Evolutionary conservation across 257 asterid genomes (phyloP).

Genomic region (Jacaranda copaia): DNA sequence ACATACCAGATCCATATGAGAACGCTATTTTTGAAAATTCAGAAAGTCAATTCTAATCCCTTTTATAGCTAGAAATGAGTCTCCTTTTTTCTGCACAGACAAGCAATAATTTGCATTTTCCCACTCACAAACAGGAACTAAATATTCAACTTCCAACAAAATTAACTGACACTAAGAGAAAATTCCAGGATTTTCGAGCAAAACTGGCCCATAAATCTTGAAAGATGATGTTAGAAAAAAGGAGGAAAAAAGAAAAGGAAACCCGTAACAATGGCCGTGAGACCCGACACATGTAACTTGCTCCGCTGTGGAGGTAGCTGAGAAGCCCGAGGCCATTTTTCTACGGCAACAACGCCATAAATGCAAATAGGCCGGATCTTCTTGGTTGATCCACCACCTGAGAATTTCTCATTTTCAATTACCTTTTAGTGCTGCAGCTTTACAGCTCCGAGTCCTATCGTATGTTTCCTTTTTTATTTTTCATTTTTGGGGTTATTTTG

Average conservation of each 20-base stretch:
- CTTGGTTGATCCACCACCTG: too few species aligned
- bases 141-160: background rate
- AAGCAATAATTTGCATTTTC: background rate
- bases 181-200: background rate
- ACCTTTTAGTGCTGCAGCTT: background rate
- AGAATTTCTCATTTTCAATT: too few species aligned
- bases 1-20: background rate
- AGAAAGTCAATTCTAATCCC: background rate
- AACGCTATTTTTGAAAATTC: background rate
- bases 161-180: background rate
- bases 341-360: constrained; percentile 30
- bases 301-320: constrained; percentile 67
- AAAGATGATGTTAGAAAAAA: background rate
- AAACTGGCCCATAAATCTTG: background rate
- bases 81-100: too few species aligned
- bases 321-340: constrained; percentile 65
- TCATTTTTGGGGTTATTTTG: too few species aligned
- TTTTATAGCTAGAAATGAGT: background rate
- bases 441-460: too few species aligned
- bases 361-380: background rate
- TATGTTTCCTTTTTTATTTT: too few species aligned
- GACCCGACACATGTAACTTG: constrained; percentile 69
- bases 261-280: constrained; percentile 77
- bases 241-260: background rate
- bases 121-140: too few species aligned